phyloP scores from a whole-genome alignment of 78 protist species.

The Bigelowiella natans region DNA sequence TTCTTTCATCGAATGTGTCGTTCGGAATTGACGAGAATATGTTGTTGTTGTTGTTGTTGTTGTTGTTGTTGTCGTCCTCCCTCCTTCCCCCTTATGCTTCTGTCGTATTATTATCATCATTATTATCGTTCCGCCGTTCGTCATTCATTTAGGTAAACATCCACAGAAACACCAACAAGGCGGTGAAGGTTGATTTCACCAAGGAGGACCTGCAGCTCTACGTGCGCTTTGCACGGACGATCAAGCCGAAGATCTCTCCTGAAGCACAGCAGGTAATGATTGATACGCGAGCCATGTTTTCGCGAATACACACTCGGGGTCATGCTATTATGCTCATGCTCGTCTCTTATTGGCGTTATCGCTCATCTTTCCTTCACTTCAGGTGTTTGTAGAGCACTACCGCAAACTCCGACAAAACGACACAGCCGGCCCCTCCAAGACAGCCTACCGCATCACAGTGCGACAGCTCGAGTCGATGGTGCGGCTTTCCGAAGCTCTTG shows the following conservation, averaged over 20 bases:
- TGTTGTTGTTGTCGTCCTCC: no score
- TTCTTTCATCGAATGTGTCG: no score
- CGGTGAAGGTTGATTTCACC: conserved; percentile 26
- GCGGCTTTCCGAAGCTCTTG: conserved; percentile 43
- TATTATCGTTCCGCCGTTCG: no score
- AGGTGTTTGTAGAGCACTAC: neutral
- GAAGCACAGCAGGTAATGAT: conserved; percentile 18
- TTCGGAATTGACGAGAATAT: no score
- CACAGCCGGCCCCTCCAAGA: neutral
- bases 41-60: no score
- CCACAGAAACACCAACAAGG: neutral
- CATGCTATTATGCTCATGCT: neutral
- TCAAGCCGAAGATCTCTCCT: conserved; percentile 59
- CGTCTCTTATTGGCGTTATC: neutral
- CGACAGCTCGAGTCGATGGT: conserved; percentile 95
- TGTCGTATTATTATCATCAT: no score
- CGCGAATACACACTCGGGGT: neutral
- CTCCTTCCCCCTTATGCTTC: no score
- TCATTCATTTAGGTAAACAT: no score
- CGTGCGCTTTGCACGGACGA: conserved; percentile 59
- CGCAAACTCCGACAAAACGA: conserved; percentile 21
- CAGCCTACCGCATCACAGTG: conserved; percentile 71
- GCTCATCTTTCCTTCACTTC: neutral
- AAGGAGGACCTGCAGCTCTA: conserved; percentile 63
- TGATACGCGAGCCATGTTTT: conserved; percentile 29